Evolutionary conservation across 805 yeast genomes (phyloP).

Genomic region (Vanderwaltozyma polyspora): DNA sequence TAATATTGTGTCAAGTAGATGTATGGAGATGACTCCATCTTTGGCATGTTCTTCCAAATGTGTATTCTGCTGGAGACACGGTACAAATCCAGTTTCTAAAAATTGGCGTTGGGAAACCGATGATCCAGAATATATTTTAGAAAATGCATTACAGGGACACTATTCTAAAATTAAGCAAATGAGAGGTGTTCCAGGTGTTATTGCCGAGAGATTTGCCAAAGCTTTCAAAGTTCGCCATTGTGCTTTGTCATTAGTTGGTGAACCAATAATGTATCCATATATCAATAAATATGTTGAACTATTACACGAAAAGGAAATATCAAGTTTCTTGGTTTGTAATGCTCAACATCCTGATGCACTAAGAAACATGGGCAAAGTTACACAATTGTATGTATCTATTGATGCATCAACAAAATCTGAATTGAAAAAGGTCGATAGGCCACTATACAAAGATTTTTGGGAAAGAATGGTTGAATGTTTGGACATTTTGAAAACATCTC

Average conservation of each 20-base stretch:
- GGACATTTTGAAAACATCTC: constrained; percentile 63
- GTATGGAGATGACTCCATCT: constrained; percentile 95
- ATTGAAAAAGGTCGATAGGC: constrained; percentile 76
- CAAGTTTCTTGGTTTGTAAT: constrained; percentile 84
- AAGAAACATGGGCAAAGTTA: constrained; percentile 57
- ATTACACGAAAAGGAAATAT: constrained; percentile 70
- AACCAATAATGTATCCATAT: constrained; percentile 87
- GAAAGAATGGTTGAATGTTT: constrained; percentile 73
- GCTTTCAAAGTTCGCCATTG: constrained; percentile 85
- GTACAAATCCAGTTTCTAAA: constrained; percentile 92
- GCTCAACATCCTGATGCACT: constrained; percentile 92
- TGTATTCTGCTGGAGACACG: constrained; percentile 96
- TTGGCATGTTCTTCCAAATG: constrained; percentile 90
- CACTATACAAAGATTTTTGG: constrained; percentile 86
- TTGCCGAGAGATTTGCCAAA: constrained; percentile 79
- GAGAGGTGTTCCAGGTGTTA: constrained; percentile 93
- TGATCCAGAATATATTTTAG: constrained; percentile 69
- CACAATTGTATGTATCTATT: constrained; percentile 84
- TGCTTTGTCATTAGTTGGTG: constrained; percentile 88
- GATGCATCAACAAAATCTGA: constrained; percentile 85
- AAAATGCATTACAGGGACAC: constrained; percentile 83
- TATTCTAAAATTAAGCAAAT: constrained; percentile 85
- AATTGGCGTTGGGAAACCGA: constrained; percentile 96
- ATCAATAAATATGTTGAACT: constrained; percentile 74
- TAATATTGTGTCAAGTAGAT: constrained; percentile 80